Conservation (phyloP, 2,329 filamentous ascomycete genomes). For the Capronia coronata region DNA sequence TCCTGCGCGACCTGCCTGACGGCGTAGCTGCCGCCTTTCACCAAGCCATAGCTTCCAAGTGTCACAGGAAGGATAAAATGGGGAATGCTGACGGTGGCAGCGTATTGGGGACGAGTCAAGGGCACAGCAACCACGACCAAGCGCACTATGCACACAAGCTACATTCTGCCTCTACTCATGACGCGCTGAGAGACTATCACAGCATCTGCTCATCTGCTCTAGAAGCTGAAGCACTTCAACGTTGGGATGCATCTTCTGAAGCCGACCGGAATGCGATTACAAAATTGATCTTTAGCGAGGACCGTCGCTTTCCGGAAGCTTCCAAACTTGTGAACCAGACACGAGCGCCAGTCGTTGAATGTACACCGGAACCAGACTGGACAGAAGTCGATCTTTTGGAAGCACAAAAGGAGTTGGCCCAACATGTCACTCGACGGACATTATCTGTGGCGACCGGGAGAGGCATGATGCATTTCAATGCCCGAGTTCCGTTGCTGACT, state of each 20-base stretch:
- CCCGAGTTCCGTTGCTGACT: slow-evolving; percentile 79
- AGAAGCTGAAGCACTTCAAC: slow-evolving; percentile 46
- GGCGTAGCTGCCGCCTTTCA: slow-evolving; percentile 72
- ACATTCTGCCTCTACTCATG: slow-evolving; percentile 40
- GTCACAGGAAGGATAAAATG: neutral
- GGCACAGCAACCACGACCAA: neutral
- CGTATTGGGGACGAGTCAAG: neutral
- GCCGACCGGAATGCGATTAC: slow-evolving; percentile 78
- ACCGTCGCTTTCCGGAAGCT: slow-evolving; percentile 82
- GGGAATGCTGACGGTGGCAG: neutral
- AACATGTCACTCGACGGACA: slow-evolving; percentile 77
- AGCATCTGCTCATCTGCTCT: slow-evolving; percentile 57
- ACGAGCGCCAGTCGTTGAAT: slow-evolving; percentile 70
- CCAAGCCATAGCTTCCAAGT: slow-evolving; percentile 62
- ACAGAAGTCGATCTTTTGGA: slow-evolving; percentile 82
- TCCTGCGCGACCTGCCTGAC: slow-evolving; percentile 79
- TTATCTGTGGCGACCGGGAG: slow-evolving; percentile 82
- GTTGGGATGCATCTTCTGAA: slow-evolving; percentile 72
- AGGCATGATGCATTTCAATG: slow-evolving; percentile 79
- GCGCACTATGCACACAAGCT: slow-evolving; percentile 1
- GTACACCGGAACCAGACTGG: slow-evolving; percentile 68
- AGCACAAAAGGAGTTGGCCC: slow-evolving; percentile 83
- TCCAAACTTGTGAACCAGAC: slow-evolving; percentile 77
- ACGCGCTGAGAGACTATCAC: slow-evolving; percentile 66
- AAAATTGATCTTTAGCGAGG: slow-evolving; percentile 80